phyloP scores from a whole-genome alignment of 306 rosid genomes.

The Canavalia gladiata region DNA sequence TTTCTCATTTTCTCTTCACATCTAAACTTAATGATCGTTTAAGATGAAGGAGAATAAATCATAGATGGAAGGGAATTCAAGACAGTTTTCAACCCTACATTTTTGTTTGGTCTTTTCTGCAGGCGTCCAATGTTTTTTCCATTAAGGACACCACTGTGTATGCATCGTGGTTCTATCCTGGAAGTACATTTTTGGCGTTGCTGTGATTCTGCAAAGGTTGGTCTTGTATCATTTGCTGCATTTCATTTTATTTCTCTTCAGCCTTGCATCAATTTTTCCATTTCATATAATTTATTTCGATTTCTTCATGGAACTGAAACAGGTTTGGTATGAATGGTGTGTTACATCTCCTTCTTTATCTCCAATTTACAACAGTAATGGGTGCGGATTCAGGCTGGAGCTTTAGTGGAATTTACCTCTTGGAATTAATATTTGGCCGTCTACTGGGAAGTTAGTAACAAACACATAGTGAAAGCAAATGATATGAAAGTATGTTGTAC shows the following conservation, averaged over 20 bases:
- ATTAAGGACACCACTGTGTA: conserved; percentile 61
- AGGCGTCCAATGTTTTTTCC: conserved; percentile 83
- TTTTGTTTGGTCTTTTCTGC: conserved; percentile 8
- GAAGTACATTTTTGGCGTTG: conserved; percentile 84
- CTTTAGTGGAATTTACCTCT: conserved; percentile 48
- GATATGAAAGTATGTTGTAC: neutral
- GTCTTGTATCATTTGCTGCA: neutral
- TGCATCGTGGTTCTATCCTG: conserved; percentile 60
- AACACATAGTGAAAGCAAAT: neutral
- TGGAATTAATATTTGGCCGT: neutral
- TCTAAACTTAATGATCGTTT: no score
- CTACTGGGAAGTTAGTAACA: neutral
- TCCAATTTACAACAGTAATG: conserved; percentile 68
- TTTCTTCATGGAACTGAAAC: conserved; percentile 23
- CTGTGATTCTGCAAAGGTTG: conserved; percentile 64
- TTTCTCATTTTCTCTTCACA: no score
- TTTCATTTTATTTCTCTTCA: neutral
- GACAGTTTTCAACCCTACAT: no score
- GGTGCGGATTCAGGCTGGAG: conserved; percentile 76
- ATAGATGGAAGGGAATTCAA: neutral
- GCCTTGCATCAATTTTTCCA: neutral
- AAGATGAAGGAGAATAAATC: no score
- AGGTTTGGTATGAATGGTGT: conserved; percentile 91
- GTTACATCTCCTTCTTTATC: conserved; percentile 64
- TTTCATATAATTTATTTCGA: neutral